phyloP scores from a whole-genome alignment of 495 filamentous ascomycete species.

The Margaritispora aquatica region DNA sequence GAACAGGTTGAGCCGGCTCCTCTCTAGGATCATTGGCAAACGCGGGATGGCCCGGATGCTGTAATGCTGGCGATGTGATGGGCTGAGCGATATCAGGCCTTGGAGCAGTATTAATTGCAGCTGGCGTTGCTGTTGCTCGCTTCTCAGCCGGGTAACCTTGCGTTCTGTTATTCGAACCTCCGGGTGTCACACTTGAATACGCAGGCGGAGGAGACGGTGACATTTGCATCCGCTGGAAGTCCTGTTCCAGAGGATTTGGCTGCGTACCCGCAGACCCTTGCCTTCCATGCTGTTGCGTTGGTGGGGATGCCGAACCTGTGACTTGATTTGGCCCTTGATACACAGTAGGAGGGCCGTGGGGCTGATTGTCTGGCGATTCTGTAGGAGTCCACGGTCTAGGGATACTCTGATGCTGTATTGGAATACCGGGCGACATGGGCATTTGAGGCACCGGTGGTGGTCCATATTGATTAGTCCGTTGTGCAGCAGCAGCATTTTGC shows the following conservation, averaged over 20 bases:
- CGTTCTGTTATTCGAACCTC: conserved; percentile 30
- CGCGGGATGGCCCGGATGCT: conserved; percentile 64
- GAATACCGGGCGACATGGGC: conserved; percentile 28
- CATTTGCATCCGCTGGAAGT: conserved; percentile 82
- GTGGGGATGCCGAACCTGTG: conserved; percentile 31
- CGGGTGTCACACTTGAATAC: conserved; percentile 71
- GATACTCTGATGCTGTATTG: conserved; percentile 38
- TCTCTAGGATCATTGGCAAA: conserved; percentile 71
- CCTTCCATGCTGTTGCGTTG: conserved; percentile 15
- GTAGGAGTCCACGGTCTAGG: conserved; percentile 93
- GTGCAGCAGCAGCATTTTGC: conserved; percentile 75
- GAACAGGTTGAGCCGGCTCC: conserved; percentile 19
- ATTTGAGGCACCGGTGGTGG: conserved; percentile 35
- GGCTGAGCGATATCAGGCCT: conserved; percentile 22
- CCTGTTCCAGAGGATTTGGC: conserved; percentile 59
- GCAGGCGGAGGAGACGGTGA: conserved; percentile 83
- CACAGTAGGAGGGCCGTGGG: conserved; percentile 86
- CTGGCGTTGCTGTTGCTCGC: conserved; percentile 20
- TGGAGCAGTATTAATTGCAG: conserved; percentile 15
- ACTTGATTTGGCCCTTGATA: conserved; percentile 76
- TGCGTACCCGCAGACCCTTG: conserved; percentile 26
- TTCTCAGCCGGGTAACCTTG: conserved; percentile 79
- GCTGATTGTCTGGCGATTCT: conserved; percentile 79
- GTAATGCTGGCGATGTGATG: conserved; percentile 40
- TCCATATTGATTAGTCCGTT: conserved; percentile 68